Percentiles rank a stretch among this genome's conserved stretches.
These are phyloP conservation scores for Sclerotinia borealis DNA, from an alignment of 2,329 filamentous ascomycete species.

Conservation along the genomic window DNA sequence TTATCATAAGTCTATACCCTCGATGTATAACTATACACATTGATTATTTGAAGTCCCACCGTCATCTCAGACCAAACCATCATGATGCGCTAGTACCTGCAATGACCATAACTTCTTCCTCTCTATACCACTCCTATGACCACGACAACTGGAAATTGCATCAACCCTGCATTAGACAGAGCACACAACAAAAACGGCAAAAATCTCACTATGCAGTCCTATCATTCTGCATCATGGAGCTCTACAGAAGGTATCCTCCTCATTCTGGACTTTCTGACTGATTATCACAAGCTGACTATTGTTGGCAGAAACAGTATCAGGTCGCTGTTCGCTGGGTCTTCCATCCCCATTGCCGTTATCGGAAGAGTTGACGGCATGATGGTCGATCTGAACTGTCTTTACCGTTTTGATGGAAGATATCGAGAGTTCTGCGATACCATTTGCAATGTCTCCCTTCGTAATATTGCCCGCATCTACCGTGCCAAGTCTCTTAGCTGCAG, in stretches of 20 bases:
- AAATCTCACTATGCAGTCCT: too few species aligned
- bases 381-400: background rate
- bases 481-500: background rate
- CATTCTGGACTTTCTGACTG: background rate
- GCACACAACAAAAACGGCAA: too few species aligned
- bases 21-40: too few species aligned
- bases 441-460: background rate
- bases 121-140: too few species aligned
- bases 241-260: background rate
- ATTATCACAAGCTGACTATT: background rate
- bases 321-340: background rate
- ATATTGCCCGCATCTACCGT: background rate
- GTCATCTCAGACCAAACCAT: too few species aligned
- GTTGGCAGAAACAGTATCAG: background rate
- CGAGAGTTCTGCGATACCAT: background rate
- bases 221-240: background rate
- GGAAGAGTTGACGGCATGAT: background rate
- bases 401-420: background rate
- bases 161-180: too few species aligned
- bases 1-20: too few species aligned
- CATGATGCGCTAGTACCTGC: too few species aligned
- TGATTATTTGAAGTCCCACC: too few species aligned
- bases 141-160: too few species aligned
- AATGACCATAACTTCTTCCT: too few species aligned
- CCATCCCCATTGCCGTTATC: background rate